Evolutionary conservation across 169 alveolate genomes (phyloP).

Genomic region (Babesia bigemina): DNA sequence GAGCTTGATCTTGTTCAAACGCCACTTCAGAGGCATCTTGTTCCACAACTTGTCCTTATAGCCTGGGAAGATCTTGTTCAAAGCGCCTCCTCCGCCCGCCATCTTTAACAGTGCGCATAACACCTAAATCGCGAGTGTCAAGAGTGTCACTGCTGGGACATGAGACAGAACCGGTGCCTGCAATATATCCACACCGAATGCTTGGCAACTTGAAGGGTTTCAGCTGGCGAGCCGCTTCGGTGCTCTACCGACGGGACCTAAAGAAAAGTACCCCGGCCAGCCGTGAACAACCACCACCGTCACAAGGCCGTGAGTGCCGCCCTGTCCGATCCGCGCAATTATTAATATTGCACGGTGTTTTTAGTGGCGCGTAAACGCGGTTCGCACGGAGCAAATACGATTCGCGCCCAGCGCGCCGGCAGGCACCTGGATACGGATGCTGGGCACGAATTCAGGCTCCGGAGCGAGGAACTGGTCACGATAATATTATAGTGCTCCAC

Average conservation of each 20-base stretch:
- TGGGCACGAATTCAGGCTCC: not conserved
- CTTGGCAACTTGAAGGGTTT: no score
- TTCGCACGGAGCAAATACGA: not conserved
- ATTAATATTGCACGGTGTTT: no score
- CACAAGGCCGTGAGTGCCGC: no score
- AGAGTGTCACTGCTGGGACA: no score
- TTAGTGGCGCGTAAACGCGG: not conserved
- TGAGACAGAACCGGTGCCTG: no score
- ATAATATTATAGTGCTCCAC: not conserved
- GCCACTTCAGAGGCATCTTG: constrained; percentile 80
- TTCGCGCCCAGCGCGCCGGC: constrained; percentile 18
- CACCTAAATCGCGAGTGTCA: not conserved
- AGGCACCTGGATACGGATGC: constrained; percentile 6
- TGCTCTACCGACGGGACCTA: no score
- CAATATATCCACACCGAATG: no score
- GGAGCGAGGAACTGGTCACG: not conserved
- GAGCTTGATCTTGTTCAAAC: constrained; percentile 65
- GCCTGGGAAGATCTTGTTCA: constrained; percentile 85
- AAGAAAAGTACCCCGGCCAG: no score
- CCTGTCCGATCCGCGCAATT: no score
- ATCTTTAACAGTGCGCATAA: constrained; percentile 6
- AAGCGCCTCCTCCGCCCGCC: constrained; percentile 84
- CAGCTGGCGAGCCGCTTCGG: no score
- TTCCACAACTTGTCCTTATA: constrained; percentile 85
- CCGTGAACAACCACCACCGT: no score